phyloP scores from a whole-genome alignment of 2,329 filamentous ascomycete genomes.

The Neurospora crassa region DNA sequence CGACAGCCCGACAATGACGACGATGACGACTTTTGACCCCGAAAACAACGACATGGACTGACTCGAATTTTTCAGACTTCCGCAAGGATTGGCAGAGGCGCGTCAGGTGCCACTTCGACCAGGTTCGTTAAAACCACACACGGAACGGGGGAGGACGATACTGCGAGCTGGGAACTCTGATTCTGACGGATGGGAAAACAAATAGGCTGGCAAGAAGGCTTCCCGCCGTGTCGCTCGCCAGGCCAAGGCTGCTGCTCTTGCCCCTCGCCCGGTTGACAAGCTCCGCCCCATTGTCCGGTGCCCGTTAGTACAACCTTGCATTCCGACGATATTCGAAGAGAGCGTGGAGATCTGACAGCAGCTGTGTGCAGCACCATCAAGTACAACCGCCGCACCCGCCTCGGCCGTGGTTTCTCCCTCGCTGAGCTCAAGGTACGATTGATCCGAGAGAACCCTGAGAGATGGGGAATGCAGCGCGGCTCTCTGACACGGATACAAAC shows the following conservation, averaged over 20 bases:
- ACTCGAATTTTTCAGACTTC: constrained; percentile 59
- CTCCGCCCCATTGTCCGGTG: constrained; percentile 94
- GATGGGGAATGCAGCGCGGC: background rate
- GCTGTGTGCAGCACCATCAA: constrained; percentile 45
- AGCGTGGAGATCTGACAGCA: constrained; percentile 7
- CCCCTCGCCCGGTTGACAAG: constrained; percentile 94
- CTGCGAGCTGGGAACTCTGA: constrained; percentile 13
- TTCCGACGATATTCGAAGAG: background rate
- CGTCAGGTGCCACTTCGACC: constrained; percentile 99
- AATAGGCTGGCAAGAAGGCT: constrained; percentile 90
- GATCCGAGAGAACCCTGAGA: background rate
- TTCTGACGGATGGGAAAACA: constrained; percentile 26
- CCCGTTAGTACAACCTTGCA: constrained; percentile 39
- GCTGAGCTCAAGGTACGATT: constrained; percentile 87
- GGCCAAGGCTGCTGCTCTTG: constrained; percentile 89
- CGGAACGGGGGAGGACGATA: constrained; percentile 9
- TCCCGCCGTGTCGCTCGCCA: constrained; percentile 84
- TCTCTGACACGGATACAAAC: background rate
- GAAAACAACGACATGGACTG: constrained; percentile 27
- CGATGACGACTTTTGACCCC: constrained; percentile 17
- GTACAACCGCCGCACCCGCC: constrained; percentile 97
- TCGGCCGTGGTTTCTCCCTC: constrained; percentile 95
- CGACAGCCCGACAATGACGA: constrained; percentile 9
- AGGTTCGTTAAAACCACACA: constrained; percentile 48
- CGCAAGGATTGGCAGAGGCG: constrained; percentile 99